Evolutionary conservation across 768 basidiomycete species (phyloP), one percentile per base, ranked within the genome.

Genomic region (Boletellus ananiceps): DNA sequence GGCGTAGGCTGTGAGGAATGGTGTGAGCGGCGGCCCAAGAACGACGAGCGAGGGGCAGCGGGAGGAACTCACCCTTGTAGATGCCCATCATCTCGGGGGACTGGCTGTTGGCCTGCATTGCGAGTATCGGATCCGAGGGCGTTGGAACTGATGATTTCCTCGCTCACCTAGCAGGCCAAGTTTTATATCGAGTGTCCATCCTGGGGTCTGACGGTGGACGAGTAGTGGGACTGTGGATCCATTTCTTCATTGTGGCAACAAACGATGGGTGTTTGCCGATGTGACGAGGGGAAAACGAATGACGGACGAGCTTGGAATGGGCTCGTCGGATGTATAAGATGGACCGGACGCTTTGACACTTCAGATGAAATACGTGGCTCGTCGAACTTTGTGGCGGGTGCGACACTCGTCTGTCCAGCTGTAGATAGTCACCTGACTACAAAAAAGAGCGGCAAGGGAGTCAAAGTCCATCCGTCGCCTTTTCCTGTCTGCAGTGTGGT

Each of bases 181-280:
- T 31, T 54, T 56, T 56, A 60, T 60, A 56, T 18, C 4, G 8
- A 16, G n/a, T 4, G 40, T 44, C 47, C 50, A 49, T 31, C 40
- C 14, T 50, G 18, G 19, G 5, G 18, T 11, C 19, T 21, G 18
- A 15, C 13, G 6, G 46, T 55, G 50, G 57, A 32, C 12, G 35
- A 39, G 4, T 18, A 12, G 38, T 33, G 39, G 21, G 39, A 18
- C 14, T 18, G 47, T 49, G 39, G 41, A 40, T 7, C 9, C 15
- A 9, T 7, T 25, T 16, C 29, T 16, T 15, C 31, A 38, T 56
- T 49, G 50, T 29, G 21, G 13, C 31, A 19, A 31, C 15, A 32
- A 14, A 9, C 18, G 25, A 23, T 18, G 33, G 32, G n/a, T 5
- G 19, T 8, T 5, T 31, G 19, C 35, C 27, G 6, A 14, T 4